A percentile compares a stretch with the other conserved stretches of the same genome.
phyloP scores from a whole-genome alignment of 164 flowering plant species.

The Pachysandra terminalis region DNA sequence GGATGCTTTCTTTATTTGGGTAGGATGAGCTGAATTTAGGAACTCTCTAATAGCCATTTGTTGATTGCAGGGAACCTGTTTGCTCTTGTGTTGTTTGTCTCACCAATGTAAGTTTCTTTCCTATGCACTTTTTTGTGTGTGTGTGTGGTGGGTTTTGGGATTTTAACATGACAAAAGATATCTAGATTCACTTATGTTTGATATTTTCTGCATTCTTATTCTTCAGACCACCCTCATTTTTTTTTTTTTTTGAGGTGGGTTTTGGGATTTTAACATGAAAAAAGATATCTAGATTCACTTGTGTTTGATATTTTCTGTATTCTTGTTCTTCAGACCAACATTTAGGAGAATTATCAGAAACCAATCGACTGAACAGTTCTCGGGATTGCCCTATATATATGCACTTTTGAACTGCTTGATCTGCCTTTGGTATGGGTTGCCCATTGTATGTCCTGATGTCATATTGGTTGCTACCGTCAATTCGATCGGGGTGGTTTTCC shows the following conservation, averaged over 20 bases:
- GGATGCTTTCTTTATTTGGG: neutral
- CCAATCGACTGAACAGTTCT: constrained; percentile 74
- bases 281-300: neutral
- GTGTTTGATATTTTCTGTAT: neutral
- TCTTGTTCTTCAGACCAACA: constrained; percentile 55
- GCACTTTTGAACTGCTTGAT: constrained; percentile 72
- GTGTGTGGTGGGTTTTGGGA: neutral
- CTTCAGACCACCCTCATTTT: constrained; percentile 50
- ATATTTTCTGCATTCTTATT: neutral
- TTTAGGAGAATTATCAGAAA: constrained; percentile 72
- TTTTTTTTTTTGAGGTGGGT: neutral
- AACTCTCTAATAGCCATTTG: constrained; percentile 3
- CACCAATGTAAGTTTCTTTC: constrained; percentile 68
- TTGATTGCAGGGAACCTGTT: constrained; percentile 53
- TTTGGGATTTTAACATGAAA: neutral
- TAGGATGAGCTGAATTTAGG: no score
- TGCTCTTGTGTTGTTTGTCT: constrained; percentile 62
- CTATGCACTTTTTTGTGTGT: neutral
- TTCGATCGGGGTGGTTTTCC: constrained; percentile 68
- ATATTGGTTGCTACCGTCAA: constrained; percentile 69
- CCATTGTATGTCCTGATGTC: constrained; percentile 45
- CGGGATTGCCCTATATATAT: constrained; percentile 83
- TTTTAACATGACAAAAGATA: neutral
- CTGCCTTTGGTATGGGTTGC: constrained; percentile 75
- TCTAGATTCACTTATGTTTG: neutral